These are phyloP conservation scores for Boechera divaricarpa DNA, from an alignment of 345 rosid species.

Conservation along the genomic window DNA sequence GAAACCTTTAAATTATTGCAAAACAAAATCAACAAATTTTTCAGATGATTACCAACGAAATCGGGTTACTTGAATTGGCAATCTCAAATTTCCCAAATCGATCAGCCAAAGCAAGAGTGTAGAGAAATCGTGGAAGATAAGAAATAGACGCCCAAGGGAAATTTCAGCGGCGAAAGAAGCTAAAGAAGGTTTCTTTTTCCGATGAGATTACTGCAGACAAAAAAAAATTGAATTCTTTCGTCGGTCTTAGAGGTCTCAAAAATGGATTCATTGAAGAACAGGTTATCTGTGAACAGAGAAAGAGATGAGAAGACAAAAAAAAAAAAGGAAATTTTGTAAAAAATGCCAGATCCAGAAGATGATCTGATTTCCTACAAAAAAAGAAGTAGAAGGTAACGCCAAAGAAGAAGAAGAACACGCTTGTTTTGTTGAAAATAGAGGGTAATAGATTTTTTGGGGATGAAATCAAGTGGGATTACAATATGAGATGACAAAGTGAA, in stretches of 20 bases:
- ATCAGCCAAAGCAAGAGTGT: slow-evolving; percentile 14
- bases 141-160: neutral
- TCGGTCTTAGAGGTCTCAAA: neutral
- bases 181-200: neutral
- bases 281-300: too few relatives aligned
- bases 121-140: slow-evolving; percentile 2
- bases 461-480: too few relatives aligned
- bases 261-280: too few relatives aligned
- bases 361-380: too few relatives aligned
- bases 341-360: too few relatives aligned
- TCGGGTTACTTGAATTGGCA: slow-evolving; percentile 15
- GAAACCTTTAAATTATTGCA: neutral
- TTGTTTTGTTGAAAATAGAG: too few relatives aligned
- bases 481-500: too few relatives aligned
- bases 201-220: neutral
- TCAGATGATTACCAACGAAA: slow-evolving; percentile 6
- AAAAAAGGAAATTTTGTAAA: too few relatives aligned
- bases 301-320: too few relatives aligned
- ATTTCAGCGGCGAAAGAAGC: neutral
- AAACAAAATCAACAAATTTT: neutral
- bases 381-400: too few relatives aligned
- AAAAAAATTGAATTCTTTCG: slow-evolving; percentile 2
- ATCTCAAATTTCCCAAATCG: slow-evolving; percentile 26
- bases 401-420: too few relatives aligned
- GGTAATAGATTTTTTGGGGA: too few relatives aligned